Evolutionary conservation across 805 yeast genomes (phyloP), one percentile per base, ranked within the genome.

Genomic region (Candida tibetensis): DNA sequence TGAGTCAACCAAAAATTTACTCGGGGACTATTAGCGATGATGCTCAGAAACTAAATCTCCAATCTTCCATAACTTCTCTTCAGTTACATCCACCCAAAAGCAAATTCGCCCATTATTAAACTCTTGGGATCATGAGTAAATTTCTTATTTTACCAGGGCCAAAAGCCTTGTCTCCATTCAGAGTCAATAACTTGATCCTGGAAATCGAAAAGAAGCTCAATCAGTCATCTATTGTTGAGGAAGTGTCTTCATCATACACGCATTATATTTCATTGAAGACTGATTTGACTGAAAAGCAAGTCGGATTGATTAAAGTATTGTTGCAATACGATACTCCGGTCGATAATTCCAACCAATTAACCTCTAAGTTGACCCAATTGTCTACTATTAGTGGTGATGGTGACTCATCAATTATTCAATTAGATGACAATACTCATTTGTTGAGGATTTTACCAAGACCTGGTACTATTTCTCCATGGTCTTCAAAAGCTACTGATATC

Each of bases 381-480:
- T 45, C 62, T 8, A 40, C 53, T 10, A 42, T 51, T 17, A 49
- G 53, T 19, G 72, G 64, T 8, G 58, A 55, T 34, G 50, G 55
- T 2, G 39, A 44, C 19, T 34, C 38, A 22, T 8, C 42, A 10
- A 21, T 23, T 17, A 31, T 46, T 23, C 25, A 39, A 8, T 52
- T 66, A 32, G 74, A 58, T 36, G 52, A 62, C 4, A 39, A 51
- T 47, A 66, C 79, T 22, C 75, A 77, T 45, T 66, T 89, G 47
- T 65, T 91, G 32, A 76, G 95, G 58, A 74, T 93, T 36, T 72
- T 89, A 36, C 99, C 99, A 30, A 79, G 98, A 62, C 71, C 89
- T 5, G 99, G 99, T 44, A 93, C 99, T 9, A 91, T 93, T 48
- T 90, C 98, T 17, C 98, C 99, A 23, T 93, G 99, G 99, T 87